Base-by-base conservation (phyloP, 345 rosid genomes). In the Populus davidiana region DNA sequence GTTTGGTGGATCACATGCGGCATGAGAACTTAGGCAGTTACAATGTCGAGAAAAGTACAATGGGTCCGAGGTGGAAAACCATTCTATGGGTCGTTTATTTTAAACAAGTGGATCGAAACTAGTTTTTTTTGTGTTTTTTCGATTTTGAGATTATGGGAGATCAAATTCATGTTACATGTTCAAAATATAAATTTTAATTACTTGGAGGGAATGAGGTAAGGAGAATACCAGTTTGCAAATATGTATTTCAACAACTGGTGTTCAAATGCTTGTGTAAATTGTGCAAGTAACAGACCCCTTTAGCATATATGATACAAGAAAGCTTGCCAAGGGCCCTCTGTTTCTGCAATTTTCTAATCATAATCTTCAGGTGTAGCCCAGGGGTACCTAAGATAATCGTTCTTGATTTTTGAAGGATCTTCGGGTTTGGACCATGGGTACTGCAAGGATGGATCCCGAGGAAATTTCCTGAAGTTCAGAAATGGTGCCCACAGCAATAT, bases 401-500 rank as follows among this genome's bases (percentile, higher is more conserved):
- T 89, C 79, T 88, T 90, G 35, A 91, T 80, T 52, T 74, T 31
- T 2, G 87, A 85, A 64, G 95, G 97, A 59, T 91, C 88, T 81
- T 86, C 85, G n/a, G 98, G 98, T 41, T 63, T 79, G 33, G 90
- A 89, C 98, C 99, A 92, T 14, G 98, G 98, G 71, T 89, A 78
- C 88, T 90, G 89, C 93, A 90, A 49, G 17, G 86, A 73, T 81
- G 97, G 93, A 88, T 95, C 98, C 73, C 97, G 79, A 10, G 99
- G 99, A 71, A 93, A 86, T 76, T 90, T 95, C 81, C 98, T 91
- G 89, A 91, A 91, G 94, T 91, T 95, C 63, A 93, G 86, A 84
- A 93, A 95, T 76, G 96, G 96, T 65, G 97, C 97, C 99, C 99
- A 91, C 3, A 95, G 69, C 74, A 91, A 8, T 64, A 93, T 33